Evolutionary conservation across 805 yeast species (phyloP).

Genomic region (Metschnikowia kunwiensis): DNA sequence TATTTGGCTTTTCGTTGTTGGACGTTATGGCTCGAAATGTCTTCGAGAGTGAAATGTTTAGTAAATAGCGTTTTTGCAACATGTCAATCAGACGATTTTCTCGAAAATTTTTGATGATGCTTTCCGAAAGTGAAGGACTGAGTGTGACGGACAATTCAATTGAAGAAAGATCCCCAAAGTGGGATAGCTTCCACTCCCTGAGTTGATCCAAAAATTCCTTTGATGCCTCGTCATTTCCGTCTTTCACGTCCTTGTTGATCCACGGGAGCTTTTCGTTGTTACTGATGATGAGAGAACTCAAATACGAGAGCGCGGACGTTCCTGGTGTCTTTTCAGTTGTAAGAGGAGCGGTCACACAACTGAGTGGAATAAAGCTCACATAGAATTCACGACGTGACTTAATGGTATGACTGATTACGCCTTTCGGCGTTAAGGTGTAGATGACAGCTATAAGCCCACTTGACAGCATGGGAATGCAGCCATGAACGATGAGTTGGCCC

Average conservation of each 20-base stretch:
- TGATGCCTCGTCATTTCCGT: constrained; percentile 3
- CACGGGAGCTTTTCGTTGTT: constrained; percentile 4
- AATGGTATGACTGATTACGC: constrained; percentile 23
- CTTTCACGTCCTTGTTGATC: constrained; percentile 3
- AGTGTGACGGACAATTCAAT: constrained; percentile 1
- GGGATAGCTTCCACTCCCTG: constrained; percentile 15
- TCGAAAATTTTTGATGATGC: constrained; percentile 19
- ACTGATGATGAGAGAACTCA: constrained; percentile 7
- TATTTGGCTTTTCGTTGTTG: constrained; percentile 1
- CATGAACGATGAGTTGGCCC: constrained; percentile 23
- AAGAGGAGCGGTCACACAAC: not conserved
- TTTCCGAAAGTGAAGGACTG: constrained; percentile 5
- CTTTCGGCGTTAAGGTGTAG: constrained; percentile 12
- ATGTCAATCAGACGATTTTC: constrained; percentile 16
- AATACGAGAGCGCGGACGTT: constrained; percentile 6
- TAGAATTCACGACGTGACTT: constrained; percentile 15
- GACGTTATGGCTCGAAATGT: constrained; percentile 14
- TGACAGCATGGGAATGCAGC: constrained; percentile 4
- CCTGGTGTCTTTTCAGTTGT: no score
- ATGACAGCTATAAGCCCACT: constrained; percentile 11
- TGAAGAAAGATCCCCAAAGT: constrained; percentile 7
- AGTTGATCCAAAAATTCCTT: constrained; percentile 17
- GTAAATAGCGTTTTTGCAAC: constrained; percentile 23
- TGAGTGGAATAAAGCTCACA: constrained; percentile 9
- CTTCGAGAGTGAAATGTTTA: constrained; percentile 22